phyloP scores from a whole-genome alignment of 192 early-diverging fungal species.

The Coemansia sp. region DNA sequence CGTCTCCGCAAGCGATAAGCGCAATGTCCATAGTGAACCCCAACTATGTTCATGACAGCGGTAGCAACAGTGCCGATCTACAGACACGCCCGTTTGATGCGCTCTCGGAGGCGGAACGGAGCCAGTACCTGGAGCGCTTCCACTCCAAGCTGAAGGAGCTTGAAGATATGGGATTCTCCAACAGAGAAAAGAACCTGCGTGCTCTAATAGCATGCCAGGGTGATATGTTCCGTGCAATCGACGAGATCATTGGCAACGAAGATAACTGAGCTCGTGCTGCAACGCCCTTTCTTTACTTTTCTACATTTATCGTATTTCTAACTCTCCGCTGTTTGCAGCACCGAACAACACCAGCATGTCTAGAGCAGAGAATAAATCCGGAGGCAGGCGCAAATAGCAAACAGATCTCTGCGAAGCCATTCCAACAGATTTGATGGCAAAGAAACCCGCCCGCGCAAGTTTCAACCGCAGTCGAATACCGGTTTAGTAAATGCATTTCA shows the following conservation, averaged over 20 bases:
- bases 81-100: neutral
- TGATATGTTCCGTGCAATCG: constrained; percentile 82
- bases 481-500: too few relatives aligned
- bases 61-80: neutral
- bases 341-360: too few relatives aligned
- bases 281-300: neutral
- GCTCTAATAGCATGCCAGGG: constrained; percentile 82
- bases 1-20: constrained; percentile 14
- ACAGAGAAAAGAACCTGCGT: constrained; percentile 77
- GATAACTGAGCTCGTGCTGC: constrained; percentile 4
- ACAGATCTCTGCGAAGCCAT: too few relatives aligned
- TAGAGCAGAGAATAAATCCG: too few relatives aligned
- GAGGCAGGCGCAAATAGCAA: too few relatives aligned
- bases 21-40: constrained; percentile 18
- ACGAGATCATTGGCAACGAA: neutral
- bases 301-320: neutral
- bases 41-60: neutral
- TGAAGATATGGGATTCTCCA: constrained; percentile 93
- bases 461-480: too few relatives aligned
- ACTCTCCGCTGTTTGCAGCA: neutral
- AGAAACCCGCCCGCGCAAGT: too few relatives aligned
- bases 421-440: too few relatives aligned
- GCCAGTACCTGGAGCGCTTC: constrained; percentile 54
- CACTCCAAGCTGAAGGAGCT: constrained; percentile 65
- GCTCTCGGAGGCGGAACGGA: constrained; percentile 1